Evolutionary conservation across 805 yeast genomes (phyloP), one percentile per base, ranked within the genome.

Genomic region (Lipomyces chichibuensis): DNA sequence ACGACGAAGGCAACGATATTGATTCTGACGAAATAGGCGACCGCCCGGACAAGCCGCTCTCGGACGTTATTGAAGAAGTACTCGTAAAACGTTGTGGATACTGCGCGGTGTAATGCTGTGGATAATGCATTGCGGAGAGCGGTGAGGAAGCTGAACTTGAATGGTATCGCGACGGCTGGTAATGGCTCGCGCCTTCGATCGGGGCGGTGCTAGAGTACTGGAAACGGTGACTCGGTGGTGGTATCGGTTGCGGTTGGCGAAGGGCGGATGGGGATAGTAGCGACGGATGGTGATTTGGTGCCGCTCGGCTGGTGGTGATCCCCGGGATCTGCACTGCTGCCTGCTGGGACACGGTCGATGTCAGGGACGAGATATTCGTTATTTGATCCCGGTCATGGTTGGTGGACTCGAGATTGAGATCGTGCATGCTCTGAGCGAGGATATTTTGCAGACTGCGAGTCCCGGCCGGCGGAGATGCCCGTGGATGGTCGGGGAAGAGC

Each of bases 1-100:
- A 4, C 5, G 63, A 46, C 20, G 60, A 60, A 20, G 51, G n/a
- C 9, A 62, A 60, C n/a, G 59, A 63, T 43, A 43, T 17, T n/a
- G 49, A n/a, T 1, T 23, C 11, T n/a, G 49, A 43, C 23, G 23
- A 17, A 8, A 43, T 43, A 1, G 23, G 20, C 49, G 49, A 43
- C 23, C 9, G 49, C 49, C n/a, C 9, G 49, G 49, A 43, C 49
- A 23, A 43, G 49, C 49, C 14, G 49, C 49, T 7, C 9, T 43
- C 25, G 9, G 49, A n/a, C 9, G 49, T 7, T n/a, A 17, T 43
- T 43, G 49, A 43, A 9, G 49, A 43, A 14, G 23, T 6, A 8
- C 49, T 14, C 9, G 23, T 14, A 17, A 43, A 43, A 14, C 49
- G 49, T 14, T 14, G 20, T 7, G 49, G 23, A n/a, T 43, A n/a